Evolutionary conservation across 345 rosid genomes (phyloP).

Genomic region (Tarenaya hassleriana): DNA sequence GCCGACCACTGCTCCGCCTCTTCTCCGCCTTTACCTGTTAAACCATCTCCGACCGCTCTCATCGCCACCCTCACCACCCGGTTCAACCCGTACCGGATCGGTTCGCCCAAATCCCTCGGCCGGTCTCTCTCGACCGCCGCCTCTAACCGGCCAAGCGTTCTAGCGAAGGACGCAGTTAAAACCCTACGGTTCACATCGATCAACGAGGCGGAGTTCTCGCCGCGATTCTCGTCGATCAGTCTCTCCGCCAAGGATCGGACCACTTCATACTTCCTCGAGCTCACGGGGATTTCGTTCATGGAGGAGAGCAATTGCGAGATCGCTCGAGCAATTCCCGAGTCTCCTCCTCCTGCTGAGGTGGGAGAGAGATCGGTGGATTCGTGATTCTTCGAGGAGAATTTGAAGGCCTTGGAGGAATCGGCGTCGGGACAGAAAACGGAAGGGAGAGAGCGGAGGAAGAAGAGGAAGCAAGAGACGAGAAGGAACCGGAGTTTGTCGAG

Average conservation of each 20-base stretch:
- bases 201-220: conserved; percentile 38
- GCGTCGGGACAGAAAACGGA: conserved; percentile 15
- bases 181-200: conserved; percentile 50
- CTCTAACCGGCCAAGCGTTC: conserved; percentile 55
- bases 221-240: conserved; percentile 62
- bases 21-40: conserved; percentile 26
- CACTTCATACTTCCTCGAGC: conserved; percentile 70
- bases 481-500: conserved; percentile 47
- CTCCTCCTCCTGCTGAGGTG: conserved; percentile 14
- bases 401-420: conserved; percentile 2
- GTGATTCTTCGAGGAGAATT: not conserved
- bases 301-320: conserved; percentile 58
- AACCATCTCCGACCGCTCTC: conserved; percentile 37
- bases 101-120: conserved; percentile 21
- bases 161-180: conserved; percentile 55
- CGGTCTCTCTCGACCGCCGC: conserved; percentile 37
- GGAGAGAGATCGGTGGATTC: conserved; percentile 15
- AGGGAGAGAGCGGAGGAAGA: conserved; percentile 54
- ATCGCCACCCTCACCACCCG: conserved; percentile 38
- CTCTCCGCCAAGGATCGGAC: conserved; percentile 71
- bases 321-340: conserved; percentile 62
- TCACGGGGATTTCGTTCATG: conserved; percentile 62
- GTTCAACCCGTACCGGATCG: conserved; percentile 32
- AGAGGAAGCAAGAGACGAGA: conserved; percentile 44
- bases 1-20: conserved; percentile 37